Base-by-base conservation (phyloP, 2,329 filamentous ascomycete genomes). In the Aspergillus puulaauensis region DNA sequence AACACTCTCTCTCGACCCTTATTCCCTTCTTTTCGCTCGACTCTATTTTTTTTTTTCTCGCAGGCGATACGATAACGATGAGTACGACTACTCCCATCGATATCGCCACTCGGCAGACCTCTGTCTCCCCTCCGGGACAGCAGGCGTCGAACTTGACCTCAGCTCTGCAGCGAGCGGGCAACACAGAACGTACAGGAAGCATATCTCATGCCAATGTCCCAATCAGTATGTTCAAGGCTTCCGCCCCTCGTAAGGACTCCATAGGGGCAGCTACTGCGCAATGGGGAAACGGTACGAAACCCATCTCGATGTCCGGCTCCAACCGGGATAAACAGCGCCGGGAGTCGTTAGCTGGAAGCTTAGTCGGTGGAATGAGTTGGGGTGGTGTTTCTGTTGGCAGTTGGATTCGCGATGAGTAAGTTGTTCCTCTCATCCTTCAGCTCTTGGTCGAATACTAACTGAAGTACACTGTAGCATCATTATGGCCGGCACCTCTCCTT, bases 331-430 rank as follows among this genome's bases (percentile, higher is more conserved):
- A 80, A 57, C 77, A 77, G 52, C 77, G 84, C 61, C 75, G 85
- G 64, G 83, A 87, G 72, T 85, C 83, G 72, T 77, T 83, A 61
- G 83, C 83, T 40, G 83, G 85, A 64, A 87, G 85, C 70, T 75
- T 87, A 60, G 79, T 84, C 52, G 89, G 87, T 63, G 93, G 93
- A 68, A 92, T 96, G 88, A 97, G 93, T 77, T 99, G 93, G 93
- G 93, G 93, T 71, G 93, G 93, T 64, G 86, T 96, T 60, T 98
- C 93, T 8, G 91, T 98, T 64, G 93, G 93, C 62, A 98, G 93
- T 71, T 98, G 96, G 82, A 95, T 99, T 75, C 85, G 91, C 75
- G 93, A 99, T 79, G 95, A 99, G 95, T 99, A 86, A 86, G 93
- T 88, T 23, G 52, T 48, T 27, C 27, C 24, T 37, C 14, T 33